Evolutionary conservation across 441 rosid species (phyloP), one percentile per base, ranked within the genome.

Genomic region (Pelargonium australe): DNA sequence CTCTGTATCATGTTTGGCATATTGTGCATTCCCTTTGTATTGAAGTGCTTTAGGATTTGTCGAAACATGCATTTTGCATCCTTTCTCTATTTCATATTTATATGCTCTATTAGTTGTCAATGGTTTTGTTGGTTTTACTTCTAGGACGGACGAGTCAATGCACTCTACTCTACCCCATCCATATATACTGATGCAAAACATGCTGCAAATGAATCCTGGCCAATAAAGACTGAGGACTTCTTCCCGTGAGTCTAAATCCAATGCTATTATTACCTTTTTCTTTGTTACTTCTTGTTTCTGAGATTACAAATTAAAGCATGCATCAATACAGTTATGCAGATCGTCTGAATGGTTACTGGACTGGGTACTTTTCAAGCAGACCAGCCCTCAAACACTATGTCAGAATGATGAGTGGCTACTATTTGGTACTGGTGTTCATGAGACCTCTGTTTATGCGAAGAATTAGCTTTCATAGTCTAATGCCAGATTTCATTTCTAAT

Each of bases 71-170:
- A 6, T 53, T 53, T 55, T 55, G 62, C 28, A 17, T 55, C 28
- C 62, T 17, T 17, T 55, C 8, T 19, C 62, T 17, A 17, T 55
- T 55, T 17, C 62, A 17, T 55, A 3, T 55, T 55, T 55, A 20
- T 55, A 55, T 55, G 25, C 2, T 16, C 62, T 55, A 55, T 73
- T 67, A 63, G 49, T 68, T 55, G 53, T n/a, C 53, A 67, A 16
- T 67, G 58, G 28, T 49, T 65, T 67, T 65, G 70, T 61, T 77
- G 43, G 20, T 45, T 67, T 67, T 20, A 67, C 62, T 79, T 72
- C 28, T 78, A 95, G 99, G 99, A 95, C 77, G 98, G 99, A 70
- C 99, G 95, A 71, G 84, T 95, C 74, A 95, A 95, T 83, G 97
- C 94, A 76, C 83, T 95, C 63, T 92, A 95, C 80, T 95, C 98